These are phyloP conservation scores for Jackrogersella minutella DNA, from an alignment of 495 filamentous ascomycete species.

Conservation along the genomic window DNA sequence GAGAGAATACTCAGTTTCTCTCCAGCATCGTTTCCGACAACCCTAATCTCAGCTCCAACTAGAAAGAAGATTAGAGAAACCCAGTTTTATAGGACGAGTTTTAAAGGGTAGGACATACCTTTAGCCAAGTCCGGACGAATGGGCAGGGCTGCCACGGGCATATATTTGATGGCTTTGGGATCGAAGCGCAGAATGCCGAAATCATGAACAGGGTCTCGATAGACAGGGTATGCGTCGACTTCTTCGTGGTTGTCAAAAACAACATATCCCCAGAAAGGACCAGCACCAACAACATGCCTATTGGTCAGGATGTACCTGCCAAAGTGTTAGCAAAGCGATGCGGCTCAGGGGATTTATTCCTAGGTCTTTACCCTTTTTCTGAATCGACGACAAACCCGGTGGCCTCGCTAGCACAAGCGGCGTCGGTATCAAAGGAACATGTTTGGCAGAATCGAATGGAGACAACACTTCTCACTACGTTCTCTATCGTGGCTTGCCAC, in stretches of 20 bases:
- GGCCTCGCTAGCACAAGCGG: conserved; percentile 91
- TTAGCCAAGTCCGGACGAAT: conserved; percentile 88
- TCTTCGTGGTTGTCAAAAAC: conserved; percentile 99
- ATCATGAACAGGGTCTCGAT: conserved; percentile 97
- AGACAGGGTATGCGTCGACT: conserved; percentile 97
- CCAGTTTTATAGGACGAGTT: neutral
- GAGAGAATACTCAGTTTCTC: conserved; percentile 99
- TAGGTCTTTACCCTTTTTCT: conserved; percentile 74
- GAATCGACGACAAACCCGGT: conserved; percentile 99
- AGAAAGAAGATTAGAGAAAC: neutral
- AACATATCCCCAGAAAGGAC: conserved; percentile 96
- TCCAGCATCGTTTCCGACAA: conserved; percentile 98
- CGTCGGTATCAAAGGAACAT: conserved; percentile 95
- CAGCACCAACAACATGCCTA: conserved; percentile 93
- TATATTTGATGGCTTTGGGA: conserved; percentile 94
- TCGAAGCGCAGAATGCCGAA: conserved; percentile 97
- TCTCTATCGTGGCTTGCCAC: conserved; percentile 96
- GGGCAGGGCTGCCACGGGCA: conserved; percentile 80
- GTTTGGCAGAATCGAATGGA: conserved; percentile 99
- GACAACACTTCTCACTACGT: conserved; percentile 90
- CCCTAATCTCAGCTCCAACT: conserved; percentile 92
- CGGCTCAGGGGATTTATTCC: conserved; percentile 6
- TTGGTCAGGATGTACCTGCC: conserved; percentile 79
- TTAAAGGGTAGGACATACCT: conserved; percentile 34
- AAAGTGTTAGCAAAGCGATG: conserved; percentile 48